Evolutionary conservation across 2,329 filamentous ascomycete genomes (phyloP).

Genomic region (Curvularia lunata): DNA sequence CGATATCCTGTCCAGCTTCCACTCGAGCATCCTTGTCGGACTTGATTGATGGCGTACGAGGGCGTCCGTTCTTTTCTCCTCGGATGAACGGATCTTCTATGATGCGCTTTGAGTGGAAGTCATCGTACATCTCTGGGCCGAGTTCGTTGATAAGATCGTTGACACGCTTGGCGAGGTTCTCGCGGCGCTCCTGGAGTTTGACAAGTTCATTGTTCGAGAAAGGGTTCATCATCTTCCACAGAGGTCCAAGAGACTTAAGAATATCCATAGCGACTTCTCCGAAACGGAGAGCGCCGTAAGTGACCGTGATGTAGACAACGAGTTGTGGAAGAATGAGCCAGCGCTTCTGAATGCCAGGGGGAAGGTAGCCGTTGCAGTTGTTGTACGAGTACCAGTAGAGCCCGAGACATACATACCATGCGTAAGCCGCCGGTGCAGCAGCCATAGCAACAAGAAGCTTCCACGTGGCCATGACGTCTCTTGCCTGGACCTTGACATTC

Average conservation of each 20-base stretch:
- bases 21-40: constrained; percentile 22
- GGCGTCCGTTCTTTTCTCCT: constrained; percentile 19
- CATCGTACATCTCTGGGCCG: constrained; percentile 95
- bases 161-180: constrained; percentile 78
- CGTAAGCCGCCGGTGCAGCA: constrained; percentile 45
- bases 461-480: constrained; percentile 52
- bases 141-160: constrained; percentile 94
- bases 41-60: constrained; percentile 34
- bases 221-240: constrained; percentile 84
- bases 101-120: constrained; percentile 62
- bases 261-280: constrained; percentile 99
- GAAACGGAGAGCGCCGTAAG: constrained; percentile 90
- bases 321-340: constrained; percentile 70
- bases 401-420: constrained; percentile 40
- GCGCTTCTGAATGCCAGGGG: constrained; percentile 75
- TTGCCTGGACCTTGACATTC: constrained; percentile 50
- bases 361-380: constrained; percentile 80
- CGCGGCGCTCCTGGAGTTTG: constrained; percentile 74
- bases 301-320: constrained; percentile 83
- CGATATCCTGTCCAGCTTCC: constrained; percentile 25
- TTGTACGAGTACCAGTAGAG: constrained; percentile 58
- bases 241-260: constrained; percentile 87
- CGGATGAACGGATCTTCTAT: constrained; percentile 45
- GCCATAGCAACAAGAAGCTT: constrained; percentile 51
- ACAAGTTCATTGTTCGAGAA: constrained; percentile 83